Conservation (phyloP, 768 basidiomycete species). For the Xerocomellus intermedius region DNA sequence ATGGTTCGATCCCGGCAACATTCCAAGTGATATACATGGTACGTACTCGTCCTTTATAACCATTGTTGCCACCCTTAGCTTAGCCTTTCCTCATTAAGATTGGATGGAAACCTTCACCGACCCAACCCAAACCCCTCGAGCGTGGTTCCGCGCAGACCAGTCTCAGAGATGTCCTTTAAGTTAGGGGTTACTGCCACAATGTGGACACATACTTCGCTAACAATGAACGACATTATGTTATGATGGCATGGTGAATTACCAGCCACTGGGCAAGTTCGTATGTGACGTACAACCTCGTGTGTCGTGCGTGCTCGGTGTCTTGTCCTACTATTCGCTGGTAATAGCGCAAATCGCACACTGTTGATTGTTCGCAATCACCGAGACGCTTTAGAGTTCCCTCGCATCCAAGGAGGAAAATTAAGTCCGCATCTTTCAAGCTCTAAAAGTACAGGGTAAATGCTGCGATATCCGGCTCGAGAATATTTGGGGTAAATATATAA, state of each 20-base stretch:
- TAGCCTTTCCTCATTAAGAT: slow-evolving; percentile 46
- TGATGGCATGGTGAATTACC: neutral
- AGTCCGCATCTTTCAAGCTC: neutral
- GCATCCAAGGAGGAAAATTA: neutral
- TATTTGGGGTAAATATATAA: neutral
- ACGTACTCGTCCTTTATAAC: slow-evolving; percentile 18
- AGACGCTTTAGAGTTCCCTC: neutral
- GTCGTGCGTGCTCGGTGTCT: neutral
- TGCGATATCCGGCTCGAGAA: neutral
- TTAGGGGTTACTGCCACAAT: neutral
- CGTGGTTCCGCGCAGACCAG: slow-evolving; percentile 61
- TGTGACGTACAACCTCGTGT: neutral
- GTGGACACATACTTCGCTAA: neutral
- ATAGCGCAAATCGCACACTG: neutral
- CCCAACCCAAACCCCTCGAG: slow-evolving; percentile 63
- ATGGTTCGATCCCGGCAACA: slow-evolving; percentile 87
- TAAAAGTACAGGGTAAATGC: neutral
- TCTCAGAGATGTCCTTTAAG: slow-evolving; percentile 58
- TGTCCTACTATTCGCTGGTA: neutral
- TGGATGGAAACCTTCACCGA: slow-evolving; percentile 76
- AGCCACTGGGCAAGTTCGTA: neutral
- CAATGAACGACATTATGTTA: neutral
- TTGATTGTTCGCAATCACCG: neutral
- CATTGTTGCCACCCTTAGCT: neutral
- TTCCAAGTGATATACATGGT: slow-evolving; percentile 97